Base-by-base conservation (phyloP, 1,284 basidiomycete species). In the Abortiporus biennis region DNA sequence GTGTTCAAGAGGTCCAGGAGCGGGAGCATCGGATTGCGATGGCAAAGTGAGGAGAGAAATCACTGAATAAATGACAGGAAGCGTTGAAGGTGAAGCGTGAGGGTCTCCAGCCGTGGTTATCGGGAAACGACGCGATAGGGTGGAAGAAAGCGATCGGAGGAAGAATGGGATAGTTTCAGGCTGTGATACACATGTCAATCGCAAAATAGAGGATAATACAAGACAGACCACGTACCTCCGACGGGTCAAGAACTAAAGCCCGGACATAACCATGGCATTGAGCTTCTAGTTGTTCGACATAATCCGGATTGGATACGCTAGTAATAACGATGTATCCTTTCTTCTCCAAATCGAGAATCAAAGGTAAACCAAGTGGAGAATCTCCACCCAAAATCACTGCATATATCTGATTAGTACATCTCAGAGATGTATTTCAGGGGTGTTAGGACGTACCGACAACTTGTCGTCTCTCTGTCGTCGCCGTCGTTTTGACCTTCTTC, bases 301-400 rank as follows among this genome's bases (percentile, higher is more conserved):
- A 74, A 41, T 82, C 80, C 1, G 79, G 72, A 12, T 73, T 74
- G 2, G 78, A 66, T 12, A 89, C 86, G 47, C 82, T 90, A 4
- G 80, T 71, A 50, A 92, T 80, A 31, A 92, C 79, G 52, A 90
- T 82, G 54, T 84, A 91, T 1, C 86, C 85, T 50, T 80, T 76
- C 54, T 70, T 71, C 61, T 89, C 84, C 31, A 92, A 67, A 47
- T 83, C 79, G 38, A 74, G 56, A 40, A 89, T 78, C 37, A 92
- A 61, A 12, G 87, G 79, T 15, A 76, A 66, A 9, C 78, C 86
- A 37, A 83, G 68, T 0, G 80, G 75, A 22, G 73, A 69, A 54
- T 92, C 88, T 15, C 80, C 88, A 31, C 89, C 89, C 36, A 92
- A 71, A 17, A 92, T 73, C 36, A 91, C 87, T 89, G 31, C 21